Percentiles rank a stretch among this genome's conserved stretches.
Evolutionary conservation across 1,284 basidiomycete species (phyloP).

Genomic region (Rhodotorula mucilaginosa): DNA sequence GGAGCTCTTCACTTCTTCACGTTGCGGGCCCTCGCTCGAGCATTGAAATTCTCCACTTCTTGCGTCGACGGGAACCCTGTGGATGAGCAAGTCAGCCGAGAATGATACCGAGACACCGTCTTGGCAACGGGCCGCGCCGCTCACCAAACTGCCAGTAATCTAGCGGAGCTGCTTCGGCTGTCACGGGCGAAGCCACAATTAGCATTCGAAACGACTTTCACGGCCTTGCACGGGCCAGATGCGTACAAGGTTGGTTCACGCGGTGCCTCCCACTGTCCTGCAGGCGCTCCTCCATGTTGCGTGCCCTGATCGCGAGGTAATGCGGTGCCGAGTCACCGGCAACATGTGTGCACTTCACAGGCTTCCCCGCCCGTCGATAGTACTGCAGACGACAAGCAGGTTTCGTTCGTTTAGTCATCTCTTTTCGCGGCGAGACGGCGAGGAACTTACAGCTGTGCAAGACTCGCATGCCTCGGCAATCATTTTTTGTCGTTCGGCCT

Average conservation of each 20-base stretch:
- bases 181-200: slow-evolving; percentile 52
- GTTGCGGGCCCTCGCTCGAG: slow-evolving; percentile 59
- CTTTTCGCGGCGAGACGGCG: neutral
- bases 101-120: no score
- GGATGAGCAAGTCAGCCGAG: neutral
- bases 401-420: neutral
- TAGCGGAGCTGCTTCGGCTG: slow-evolving; percentile 70
- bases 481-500: slow-evolving; percentile 64
- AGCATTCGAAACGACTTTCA: no score
- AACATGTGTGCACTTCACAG: slow-evolving; percentile 23
- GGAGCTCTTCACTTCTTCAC: slow-evolving; percentile 55
- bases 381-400: slow-evolving; percentile 58
- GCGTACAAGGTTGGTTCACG: slow-evolving; percentile 23
- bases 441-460: slow-evolving; percentile 66
- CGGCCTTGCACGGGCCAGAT: neutral
- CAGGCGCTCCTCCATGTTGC: slow-evolving; percentile 11
- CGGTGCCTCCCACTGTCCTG: slow-evolving; percentile 25
- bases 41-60: slow-evolving; percentile 69
- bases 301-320: slow-evolving; percentile 17
- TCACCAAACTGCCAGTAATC: slow-evolving; percentile 63
- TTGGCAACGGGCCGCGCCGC: neutral
- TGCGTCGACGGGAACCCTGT: slow-evolving; percentile 77
- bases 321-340: neutral
- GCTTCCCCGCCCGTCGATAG: slow-evolving; percentile 65
- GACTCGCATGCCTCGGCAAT: slow-evolving; percentile 78